Evolutionary conservation across 192 early-diverging fungal genomes (phyloP), one percentile per base, ranked within the genome.

Genomic region (Lunasporangiospora selenospora): DNA sequence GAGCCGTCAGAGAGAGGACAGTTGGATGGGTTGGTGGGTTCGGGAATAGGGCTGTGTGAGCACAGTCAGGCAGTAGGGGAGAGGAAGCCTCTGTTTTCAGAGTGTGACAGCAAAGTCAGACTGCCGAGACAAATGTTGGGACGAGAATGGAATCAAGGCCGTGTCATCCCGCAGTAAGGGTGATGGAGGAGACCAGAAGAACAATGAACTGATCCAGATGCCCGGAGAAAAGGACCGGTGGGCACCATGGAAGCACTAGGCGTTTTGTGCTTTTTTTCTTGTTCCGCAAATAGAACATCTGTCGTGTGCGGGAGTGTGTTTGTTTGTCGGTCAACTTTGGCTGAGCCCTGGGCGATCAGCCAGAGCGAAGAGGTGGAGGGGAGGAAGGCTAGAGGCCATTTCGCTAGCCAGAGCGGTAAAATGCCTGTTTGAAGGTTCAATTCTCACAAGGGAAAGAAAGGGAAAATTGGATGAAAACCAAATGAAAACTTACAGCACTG

Each of bases 401-500:
- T 19, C 2, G 13, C 19, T 26, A 46, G 19, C 3, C 12, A 46
- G 9, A 24, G 4, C 44, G 26, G 24, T 45, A 19, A n/a, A n/a
- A n/a, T n/a, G n/a, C n/a, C n/a, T n/a, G n/a, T n/a, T n/a, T n/a
- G n/a, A n/a, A n/a, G n/a, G n/a, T 46, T 46, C 23, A 26, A 46
- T 19, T 9, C 8, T 46, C 4, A 19, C 9, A 46, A 46, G 27
- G 16, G 40, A 60, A 29, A 16, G 38, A 47, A 12, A 51, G 42
- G 29, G 13, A 29, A 38, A 31, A 10, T 10, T 16, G 19, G n/a
- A 5, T 16, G 21, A 6, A 29, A 6, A 10, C 16, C 26, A 47
- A 47, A 21, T 15, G 12, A 47, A 47, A 33, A 13, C 59, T 73
- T 73, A 73, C 69, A 41, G 15, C 44, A 47, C 69, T 73, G 34